Conservation (phyloP, 2,329 filamentous ascomycete genomes). For the Hymenoscyphus fraxineus region DNA sequence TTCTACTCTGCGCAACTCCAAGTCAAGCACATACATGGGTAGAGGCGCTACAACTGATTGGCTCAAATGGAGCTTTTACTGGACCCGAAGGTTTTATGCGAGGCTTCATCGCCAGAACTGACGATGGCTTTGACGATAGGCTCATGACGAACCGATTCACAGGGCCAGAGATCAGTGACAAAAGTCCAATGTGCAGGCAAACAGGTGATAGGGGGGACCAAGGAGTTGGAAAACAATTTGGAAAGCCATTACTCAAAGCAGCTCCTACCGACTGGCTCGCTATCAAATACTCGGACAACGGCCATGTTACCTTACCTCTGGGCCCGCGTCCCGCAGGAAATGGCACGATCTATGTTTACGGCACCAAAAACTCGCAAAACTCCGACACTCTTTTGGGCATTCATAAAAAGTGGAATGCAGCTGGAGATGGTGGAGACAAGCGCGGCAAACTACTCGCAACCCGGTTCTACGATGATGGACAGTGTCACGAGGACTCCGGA, state of each 20-base stretch:
- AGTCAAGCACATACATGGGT: slow-evolving; percentile 72
- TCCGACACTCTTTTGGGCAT: slow-evolving; percentile 57
- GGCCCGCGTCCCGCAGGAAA: slow-evolving; percentile 45
- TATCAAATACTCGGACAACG: slow-evolving; percentile 69
- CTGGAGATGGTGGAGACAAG: slow-evolving; percentile 76
- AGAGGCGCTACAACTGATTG: slow-evolving; percentile 69
- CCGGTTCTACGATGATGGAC: slow-evolving; percentile 82
- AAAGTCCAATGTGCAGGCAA: slow-evolving; percentile 65
- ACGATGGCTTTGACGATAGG: slow-evolving; percentile 35
- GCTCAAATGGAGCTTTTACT: slow-evolving; percentile 68
- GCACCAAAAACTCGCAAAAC: slow-evolving; percentile 56
- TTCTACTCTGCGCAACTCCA: slow-evolving; percentile 20
- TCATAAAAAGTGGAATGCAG: slow-evolving; percentile 71
- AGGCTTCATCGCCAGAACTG: slow-evolving; percentile 60
- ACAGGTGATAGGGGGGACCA: slow-evolving; percentile 40
- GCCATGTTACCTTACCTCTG: slow-evolving; percentile 59
- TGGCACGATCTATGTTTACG: slow-evolving; percentile 73
- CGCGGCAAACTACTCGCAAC: slow-evolving; percentile 72
- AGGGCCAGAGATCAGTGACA: slow-evolving; percentile 40
- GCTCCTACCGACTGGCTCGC: slow-evolving; percentile 61
- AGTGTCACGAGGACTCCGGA: slow-evolving; percentile 79
- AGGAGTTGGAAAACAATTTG: slow-evolving; percentile 13
- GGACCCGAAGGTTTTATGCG: slow-evolving; percentile 72
- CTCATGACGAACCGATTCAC: slow-evolving; percentile 62
- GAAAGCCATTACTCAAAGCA: slow-evolving; percentile 36